Percentiles rank a stretch among this genome's conserved stretches.
Evolutionary conservation across 371 early-diverging fungal genomes (phyloP).

Genomic region (Basidiobolus meristosporus): DNA sequence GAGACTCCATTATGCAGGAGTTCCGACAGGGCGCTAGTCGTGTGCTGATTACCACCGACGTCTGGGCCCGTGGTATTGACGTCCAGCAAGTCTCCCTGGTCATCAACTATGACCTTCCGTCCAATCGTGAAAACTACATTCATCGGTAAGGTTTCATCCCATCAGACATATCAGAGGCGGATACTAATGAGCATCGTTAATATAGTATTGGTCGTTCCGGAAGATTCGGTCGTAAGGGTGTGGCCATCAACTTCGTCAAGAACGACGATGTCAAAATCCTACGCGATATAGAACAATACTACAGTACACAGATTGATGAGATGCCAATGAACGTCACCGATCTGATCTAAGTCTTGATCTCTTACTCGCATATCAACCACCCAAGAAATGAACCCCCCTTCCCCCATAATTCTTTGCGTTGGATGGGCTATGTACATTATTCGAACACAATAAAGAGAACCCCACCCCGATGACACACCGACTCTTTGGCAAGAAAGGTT

Average conservation of each 20-base stretch:
- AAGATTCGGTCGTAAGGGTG: slow-evolving; percentile 95
- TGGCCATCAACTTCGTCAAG: slow-evolving; percentile 94
- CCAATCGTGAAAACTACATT: slow-evolving; percentile 82
- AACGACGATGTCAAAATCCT: slow-evolving; percentile 71
- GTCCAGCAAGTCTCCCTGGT: slow-evolving; percentile 95
- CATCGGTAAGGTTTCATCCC: slow-evolving; percentile 35
- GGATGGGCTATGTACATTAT: neutral
- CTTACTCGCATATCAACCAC: neutral
- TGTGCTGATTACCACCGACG: slow-evolving; percentile 86
- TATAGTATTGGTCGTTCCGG: slow-evolving; percentile 87
- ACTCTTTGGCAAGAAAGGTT: neutral
- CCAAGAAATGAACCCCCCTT: no score
- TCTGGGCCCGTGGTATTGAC: slow-evolving; percentile 96
- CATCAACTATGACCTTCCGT: slow-evolving; percentile 91
- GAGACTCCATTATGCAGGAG: slow-evolving; percentile 80
- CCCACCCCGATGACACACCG: neutral
- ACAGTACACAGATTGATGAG: slow-evolving; percentile 89
- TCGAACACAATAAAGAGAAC: neutral
- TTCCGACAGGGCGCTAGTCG: slow-evolving; percentile 78
- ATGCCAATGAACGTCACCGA: slow-evolving; percentile 67
- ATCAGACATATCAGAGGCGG: neutral
- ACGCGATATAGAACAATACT: slow-evolving; percentile 82
- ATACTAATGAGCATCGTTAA: neutral
- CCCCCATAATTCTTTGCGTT: no score
- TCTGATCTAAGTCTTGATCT: neutral